Base-by-base conservation (phyloP, 1,284 basidiomycete species). In the Taiwanofungus camphoratus region DNA sequence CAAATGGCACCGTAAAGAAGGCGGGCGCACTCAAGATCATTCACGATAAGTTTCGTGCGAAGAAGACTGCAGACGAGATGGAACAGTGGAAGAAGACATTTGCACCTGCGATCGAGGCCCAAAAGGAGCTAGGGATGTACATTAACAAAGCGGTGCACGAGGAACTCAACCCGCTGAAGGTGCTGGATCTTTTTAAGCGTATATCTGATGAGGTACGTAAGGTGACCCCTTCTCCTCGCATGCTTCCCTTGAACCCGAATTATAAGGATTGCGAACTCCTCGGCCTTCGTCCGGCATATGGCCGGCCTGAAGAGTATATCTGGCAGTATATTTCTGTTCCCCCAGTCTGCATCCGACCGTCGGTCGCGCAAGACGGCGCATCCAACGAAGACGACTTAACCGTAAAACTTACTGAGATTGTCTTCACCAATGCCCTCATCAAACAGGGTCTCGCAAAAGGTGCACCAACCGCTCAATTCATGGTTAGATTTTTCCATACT, bases 271-370 rank as follows among this genome's bases (percentile, higher is more conserved):
- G 92, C 61, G 96, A 99, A 64, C 70, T 99, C 36, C 74, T 99
- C 7, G 94, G 95, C 1, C 68, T 99, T 42, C 82, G 90, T 49
- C 96, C 96, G 2, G 78, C 82, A 22, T 86, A 85, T 57, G 94
- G 94, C 42, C 72, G 96, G 43, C 96, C 96, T 2, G 96, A 99
- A 68, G 89, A 98, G 61, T 98, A 95, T 61, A 83, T 99, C 45
- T 99, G 96, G 96, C 95, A 98, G 64, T 99, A 99, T 65, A 85
- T 99, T 13, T 96, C 94, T 24, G 96, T 99, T 12, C 96, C 96
- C 15, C 96, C 96, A 0, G 93, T 97, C 30, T 96, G 92, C 61
- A 99, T 99, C 46, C 83, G 96, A 34, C 96, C 96, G 0, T 97
- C 93, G 4, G 96, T 99, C 1, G 87, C 90, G 0, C 96, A 99